Evolutionary conservation across 2,329 filamentous ascomycete genomes (phyloP).

Genomic region (Penicillium sumatraense): DNA sequence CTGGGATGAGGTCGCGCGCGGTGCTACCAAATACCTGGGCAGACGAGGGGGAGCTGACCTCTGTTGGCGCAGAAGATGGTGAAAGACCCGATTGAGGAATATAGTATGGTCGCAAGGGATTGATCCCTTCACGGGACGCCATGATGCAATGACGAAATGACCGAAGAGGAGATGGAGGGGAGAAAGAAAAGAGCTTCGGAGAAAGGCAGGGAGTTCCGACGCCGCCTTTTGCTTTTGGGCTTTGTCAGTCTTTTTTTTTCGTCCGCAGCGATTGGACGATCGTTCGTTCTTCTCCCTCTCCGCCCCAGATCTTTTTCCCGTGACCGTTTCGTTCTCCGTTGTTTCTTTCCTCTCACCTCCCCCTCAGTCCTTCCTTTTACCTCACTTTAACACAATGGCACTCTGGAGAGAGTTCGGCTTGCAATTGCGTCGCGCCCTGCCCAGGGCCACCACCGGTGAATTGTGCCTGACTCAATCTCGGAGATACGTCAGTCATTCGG

Average conservation of each 20-base stretch:
- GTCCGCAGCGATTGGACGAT: conserved; percentile 29
- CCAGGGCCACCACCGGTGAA: conserved; percentile 64
- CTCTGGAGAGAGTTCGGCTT: conserved; percentile 39
- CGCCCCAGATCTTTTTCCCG: conserved; percentile 15
- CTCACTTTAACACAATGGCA: conserved; percentile 30
- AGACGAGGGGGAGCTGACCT: conserved; percentile 43
- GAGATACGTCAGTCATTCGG: conserved; percentile 33
- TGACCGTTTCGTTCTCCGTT: conserved; percentile 24
- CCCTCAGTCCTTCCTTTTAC: conserved; percentile 31
- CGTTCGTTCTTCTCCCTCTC: conserved; percentile 4
- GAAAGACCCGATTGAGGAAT: conserved; percentile 67
- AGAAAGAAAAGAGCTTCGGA: conserved; percentile 19
- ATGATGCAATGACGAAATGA: too few species aligned
- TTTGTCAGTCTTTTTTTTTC: conserved; percentile 31
- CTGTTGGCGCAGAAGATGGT: conserved; percentile 41
- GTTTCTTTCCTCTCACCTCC: conserved; percentile 25
- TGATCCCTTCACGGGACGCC: conserved; percentile 56
- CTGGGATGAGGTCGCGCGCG: conserved; percentile 83
- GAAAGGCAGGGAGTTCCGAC: conserved; percentile 20
- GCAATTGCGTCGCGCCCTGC: conserved; percentile 54
- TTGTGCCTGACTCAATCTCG: conserved; percentile 32
- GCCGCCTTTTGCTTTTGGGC: conserved; percentile 20
- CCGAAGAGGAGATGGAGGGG: conserved; percentile 10
- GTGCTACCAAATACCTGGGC: conserved; percentile 61
- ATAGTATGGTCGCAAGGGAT: conserved; percentile 66